Conservation (phyloP, 169 alveolate species). For the Eimeria nieschulzi region DNA sequence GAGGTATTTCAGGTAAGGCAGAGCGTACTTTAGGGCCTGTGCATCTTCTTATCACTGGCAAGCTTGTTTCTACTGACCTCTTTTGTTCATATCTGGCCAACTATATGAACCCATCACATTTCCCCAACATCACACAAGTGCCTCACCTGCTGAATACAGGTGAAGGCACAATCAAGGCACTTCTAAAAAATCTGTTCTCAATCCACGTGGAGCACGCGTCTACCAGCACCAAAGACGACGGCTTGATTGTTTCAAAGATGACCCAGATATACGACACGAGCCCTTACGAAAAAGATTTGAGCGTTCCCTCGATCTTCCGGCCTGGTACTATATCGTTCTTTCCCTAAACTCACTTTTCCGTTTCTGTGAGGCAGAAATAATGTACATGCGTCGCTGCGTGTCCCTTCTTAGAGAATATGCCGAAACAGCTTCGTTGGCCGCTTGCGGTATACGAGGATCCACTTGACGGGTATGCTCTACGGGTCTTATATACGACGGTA, state of each 20-base stretch:
- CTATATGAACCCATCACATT: too few relatives aligned
- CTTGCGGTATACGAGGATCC: conserved; percentile 30
- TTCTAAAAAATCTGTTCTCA: neutral
- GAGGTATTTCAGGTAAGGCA: conserved; percentile 36
- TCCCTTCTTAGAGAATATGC: conserved; percentile 37
- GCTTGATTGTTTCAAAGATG: neutral
- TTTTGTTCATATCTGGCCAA: too few relatives aligned
- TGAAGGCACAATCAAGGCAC: neutral
- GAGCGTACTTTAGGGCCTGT: neutral
- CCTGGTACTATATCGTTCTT: conserved; percentile 9
- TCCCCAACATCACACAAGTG: too few relatives aligned
- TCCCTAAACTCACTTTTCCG: neutral
- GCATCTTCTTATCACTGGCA: neutral
- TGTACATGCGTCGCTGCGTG: neutral
- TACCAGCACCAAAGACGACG: neutral
- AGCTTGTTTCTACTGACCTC: too few relatives aligned
- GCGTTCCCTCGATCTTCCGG: conserved; percentile 3
- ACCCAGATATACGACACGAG: conserved; percentile 45
- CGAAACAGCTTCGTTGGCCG: conserved; percentile 38
- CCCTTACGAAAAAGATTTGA: conserved; percentile 63
- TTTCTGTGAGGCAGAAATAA: neutral
- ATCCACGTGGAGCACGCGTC: too few relatives aligned
- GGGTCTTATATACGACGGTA: neutral
- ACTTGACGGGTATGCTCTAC: conserved; percentile 11
- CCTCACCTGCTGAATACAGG: neutral